These are phyloP conservation scores for Picea glauca DNA, from an alignment of 75 land plant species.

Conservation along the genomic window DNA sequence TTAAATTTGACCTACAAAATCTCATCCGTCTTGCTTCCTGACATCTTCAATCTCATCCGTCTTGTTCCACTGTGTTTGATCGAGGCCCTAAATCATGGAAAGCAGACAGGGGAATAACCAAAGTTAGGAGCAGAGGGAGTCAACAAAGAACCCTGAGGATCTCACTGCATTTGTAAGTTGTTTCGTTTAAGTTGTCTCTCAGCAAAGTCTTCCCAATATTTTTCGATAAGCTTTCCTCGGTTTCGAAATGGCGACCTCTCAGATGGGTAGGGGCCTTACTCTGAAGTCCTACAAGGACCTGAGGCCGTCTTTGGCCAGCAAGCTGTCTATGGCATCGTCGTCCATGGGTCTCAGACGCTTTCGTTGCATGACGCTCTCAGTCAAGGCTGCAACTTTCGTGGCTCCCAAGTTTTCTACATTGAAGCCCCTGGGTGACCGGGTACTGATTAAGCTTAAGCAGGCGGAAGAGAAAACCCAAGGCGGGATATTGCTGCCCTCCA, in stretches of 20 bases:
- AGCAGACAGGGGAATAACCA: too few relatives aligned
- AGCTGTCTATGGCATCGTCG: neutral
- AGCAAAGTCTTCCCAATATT: too few relatives aligned
- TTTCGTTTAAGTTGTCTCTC: too few relatives aligned
- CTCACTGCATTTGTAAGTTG: too few relatives aligned
- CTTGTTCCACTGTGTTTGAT: too few relatives aligned
- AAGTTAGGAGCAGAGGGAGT: too few relatives aligned
- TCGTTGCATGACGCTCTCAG: constrained; percentile 16
- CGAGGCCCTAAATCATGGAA: too few relatives aligned
- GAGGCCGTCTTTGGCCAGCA: constrained; percentile 6
- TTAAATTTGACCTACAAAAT: too few relatives aligned
- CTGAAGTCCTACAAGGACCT: constrained; percentile 43
- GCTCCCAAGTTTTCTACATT: constrained; percentile 45
- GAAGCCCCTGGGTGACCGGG: constrained; percentile 33
- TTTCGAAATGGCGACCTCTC: neutral
- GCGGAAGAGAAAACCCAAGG: constrained; percentile 30
- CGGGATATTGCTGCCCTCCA: constrained; percentile 32
- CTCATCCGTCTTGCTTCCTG: too few relatives aligned
- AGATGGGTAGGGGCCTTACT: neutral
- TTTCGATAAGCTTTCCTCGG: neutral
- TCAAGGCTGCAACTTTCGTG: constrained; percentile 57
- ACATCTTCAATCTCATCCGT: too few relatives aligned
- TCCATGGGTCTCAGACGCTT: constrained; percentile 11
- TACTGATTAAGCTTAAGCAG: constrained; percentile 32
- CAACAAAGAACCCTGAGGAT: too few relatives aligned